Conservation (phyloP, 2,329 filamentous ascomycete genomes). For the Thielaviopsis ethacetica region DNA sequence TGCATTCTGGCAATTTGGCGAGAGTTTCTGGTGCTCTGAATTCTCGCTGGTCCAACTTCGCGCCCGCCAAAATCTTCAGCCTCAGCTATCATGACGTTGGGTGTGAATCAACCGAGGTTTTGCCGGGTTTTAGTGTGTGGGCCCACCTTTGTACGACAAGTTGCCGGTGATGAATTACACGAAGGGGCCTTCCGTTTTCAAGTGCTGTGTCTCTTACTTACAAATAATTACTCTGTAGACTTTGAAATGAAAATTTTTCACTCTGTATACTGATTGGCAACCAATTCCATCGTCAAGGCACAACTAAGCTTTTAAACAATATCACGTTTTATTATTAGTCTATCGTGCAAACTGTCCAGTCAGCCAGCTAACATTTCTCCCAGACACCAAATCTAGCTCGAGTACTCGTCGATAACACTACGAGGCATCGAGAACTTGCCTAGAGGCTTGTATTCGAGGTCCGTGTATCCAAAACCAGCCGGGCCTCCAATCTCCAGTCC, state of each 20-base stretch:
- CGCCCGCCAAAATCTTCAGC: not conserved
- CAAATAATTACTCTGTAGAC: too few relatives aligned
- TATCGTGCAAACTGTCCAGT: not conserved
- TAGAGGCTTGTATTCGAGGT: conserved; percentile 30
- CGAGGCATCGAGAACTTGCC: conserved; percentile 31
- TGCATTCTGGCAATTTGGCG: conserved; percentile 35
- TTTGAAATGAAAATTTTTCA: not conserved
- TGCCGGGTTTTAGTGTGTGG: not conserved
- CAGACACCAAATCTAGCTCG: not conserved
- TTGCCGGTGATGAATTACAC: too few relatives aligned
- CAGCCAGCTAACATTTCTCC: not conserved
- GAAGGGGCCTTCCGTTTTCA: too few relatives aligned
- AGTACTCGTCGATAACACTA: conserved; percentile 38
- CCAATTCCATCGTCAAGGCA: too few relatives aligned
- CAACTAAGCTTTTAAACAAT: not conserved
- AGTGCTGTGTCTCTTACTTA: too few relatives aligned
- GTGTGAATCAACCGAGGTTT: not conserved
- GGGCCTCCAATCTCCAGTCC: conserved; percentile 35
- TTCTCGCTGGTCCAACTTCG: not conserved
- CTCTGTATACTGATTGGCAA: too few relatives aligned
- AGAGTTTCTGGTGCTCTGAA: not conserved
- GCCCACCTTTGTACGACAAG: not conserved
- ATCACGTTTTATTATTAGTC: not conserved
- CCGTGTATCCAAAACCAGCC: conserved; percentile 29
- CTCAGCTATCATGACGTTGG: not conserved